Percentiles rank a stretch among this genome's conserved stretches.
Evolutionary conservation across 805 yeast species (phyloP).

Genomic region (Torulaspora microellipsoides): DNA sequence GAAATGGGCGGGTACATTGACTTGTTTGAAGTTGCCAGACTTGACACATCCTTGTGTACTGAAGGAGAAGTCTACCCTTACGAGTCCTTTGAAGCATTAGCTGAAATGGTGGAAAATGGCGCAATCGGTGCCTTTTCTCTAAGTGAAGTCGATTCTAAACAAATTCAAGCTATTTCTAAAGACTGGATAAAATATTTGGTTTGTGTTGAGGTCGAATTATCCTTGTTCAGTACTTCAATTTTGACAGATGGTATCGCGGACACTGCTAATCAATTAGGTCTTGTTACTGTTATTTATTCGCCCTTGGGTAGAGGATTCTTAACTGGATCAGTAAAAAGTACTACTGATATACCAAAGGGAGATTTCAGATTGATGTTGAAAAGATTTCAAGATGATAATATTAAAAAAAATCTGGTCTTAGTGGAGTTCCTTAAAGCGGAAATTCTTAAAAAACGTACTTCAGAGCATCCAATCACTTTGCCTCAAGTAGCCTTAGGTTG

Average conservation of each 20-base stretch:
- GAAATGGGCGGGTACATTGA: conserved; percentile 49
- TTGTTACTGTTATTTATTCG: conserved; percentile 75
- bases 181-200: conserved; percentile 49
- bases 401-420: conserved; percentile 47
- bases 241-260: conserved; percentile 58
- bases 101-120: conserved; percentile 58
- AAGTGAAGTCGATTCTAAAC: conserved; percentile 62
- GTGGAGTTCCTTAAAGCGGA: conserved; percentile 45
- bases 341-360: conserved; percentile 47
- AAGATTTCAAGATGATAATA: conserved; percentile 55
- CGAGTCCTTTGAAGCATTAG: conserved; percentile 52
- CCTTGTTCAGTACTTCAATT: conserved; percentile 63
- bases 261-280: conserved; percentile 49
- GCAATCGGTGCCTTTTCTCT: conserved; percentile 65
- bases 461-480: conserved; percentile 44
- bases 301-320: conserved; percentile 79
- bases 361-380: conserved; percentile 52
- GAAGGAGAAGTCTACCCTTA: conserved; percentile 39
- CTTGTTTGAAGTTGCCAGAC: conserved; percentile 68
- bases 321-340: conserved; percentile 53
- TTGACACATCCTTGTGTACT: conserved; percentile 40
- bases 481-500: conserved; percentile 74
- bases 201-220: conserved; percentile 75
- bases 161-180: conserved; percentile 54
- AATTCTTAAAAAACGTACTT: conserved; percentile 45